Evolutionary conservation across 169 alveolate genomes (phyloP).

Genomic region (Amoebophrya sp.): DNA sequence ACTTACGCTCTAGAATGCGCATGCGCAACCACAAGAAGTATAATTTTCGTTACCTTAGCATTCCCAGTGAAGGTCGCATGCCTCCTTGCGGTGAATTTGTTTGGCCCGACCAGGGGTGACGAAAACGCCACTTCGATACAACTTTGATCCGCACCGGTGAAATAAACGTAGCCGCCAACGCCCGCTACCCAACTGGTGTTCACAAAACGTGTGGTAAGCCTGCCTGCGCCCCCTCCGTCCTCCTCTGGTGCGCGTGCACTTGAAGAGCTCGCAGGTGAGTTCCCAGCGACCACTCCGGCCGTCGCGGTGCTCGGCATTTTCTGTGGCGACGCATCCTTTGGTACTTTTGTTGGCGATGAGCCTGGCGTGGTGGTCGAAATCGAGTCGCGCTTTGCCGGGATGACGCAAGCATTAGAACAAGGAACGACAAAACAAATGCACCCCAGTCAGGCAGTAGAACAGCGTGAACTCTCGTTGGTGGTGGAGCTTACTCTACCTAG

Average conservation of each 20-base stretch:
- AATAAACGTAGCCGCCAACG: not conserved
- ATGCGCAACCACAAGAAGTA: not conserved
- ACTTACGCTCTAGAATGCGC: not conserved
- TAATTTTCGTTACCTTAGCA: not conserved
- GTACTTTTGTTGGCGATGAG: no score
- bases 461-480: no score
- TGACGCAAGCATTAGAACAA: no score
- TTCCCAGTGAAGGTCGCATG: not conserved
- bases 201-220: not conserved
- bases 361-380: no score
- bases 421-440: no score
- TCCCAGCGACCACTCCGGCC: not conserved
- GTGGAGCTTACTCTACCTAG: no score
- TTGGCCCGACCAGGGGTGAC: not conserved
- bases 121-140: not conserved
- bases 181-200: not conserved
- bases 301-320: not conserved
- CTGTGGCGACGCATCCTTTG: no score
- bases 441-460: no score
- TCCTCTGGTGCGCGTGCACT: not conserved
- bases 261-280: not conserved
- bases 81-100: not conserved
- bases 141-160: not conserved
- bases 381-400: no score
- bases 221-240: not conserved